Percentiles rank a stretch among this genome's conserved stretches.
These are phyloP conservation scores for Aspergillus ibericus DNA, from an alignment of 2,329 filamentous ascomycete genomes.

Conservation along the genomic window DNA sequence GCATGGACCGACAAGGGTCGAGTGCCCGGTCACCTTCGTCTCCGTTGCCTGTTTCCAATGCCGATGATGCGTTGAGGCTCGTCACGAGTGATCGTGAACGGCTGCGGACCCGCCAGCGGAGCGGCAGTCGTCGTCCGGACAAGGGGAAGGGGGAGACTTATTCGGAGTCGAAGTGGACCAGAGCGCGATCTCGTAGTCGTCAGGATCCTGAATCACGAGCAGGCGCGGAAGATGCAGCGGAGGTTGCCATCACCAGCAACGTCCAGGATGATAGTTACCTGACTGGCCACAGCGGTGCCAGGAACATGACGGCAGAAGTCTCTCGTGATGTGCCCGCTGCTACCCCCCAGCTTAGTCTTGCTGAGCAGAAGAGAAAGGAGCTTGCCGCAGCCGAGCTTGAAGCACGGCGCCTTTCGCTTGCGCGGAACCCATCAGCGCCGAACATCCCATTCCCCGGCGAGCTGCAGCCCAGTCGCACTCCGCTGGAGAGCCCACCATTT, in stretches of 20 bases:
- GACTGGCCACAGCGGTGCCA: conserved; percentile 7
- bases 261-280: conserved; percentile 8
- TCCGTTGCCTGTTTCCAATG: conserved; percentile 62
- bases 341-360: conserved; percentile 44
- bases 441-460: conserved; percentile 73
- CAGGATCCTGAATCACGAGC: conserved; percentile 27
- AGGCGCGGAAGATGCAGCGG: conserved; percentile 10
- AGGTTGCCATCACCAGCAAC: conserved; percentile 13
- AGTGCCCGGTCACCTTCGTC: conserved; percentile 72
- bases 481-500: conserved; percentile 47
- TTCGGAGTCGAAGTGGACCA: conserved; percentile 44
- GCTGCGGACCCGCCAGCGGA: conserved; percentile 50
- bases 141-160: conserved; percentile 48
- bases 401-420: conserved; percentile 80
- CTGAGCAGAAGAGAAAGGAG: conserved; percentile 69
- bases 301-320: conserved; percentile 18
- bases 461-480: conserved; percentile 41
- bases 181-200: conserved; percentile 38
- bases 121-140: conserved; percentile 51
- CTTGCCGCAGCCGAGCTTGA: conserved; percentile 82
- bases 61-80: conserved; percentile 59
- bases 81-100: conserved; percentile 48
- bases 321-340: conserved; percentile 23
- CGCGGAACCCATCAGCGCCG: conserved; percentile 75
- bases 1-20: conserved; percentile 60